Base-by-base conservation (phyloP, 2,329 filamentous ascomycete species). In the Cordyceps javanica region DNA sequence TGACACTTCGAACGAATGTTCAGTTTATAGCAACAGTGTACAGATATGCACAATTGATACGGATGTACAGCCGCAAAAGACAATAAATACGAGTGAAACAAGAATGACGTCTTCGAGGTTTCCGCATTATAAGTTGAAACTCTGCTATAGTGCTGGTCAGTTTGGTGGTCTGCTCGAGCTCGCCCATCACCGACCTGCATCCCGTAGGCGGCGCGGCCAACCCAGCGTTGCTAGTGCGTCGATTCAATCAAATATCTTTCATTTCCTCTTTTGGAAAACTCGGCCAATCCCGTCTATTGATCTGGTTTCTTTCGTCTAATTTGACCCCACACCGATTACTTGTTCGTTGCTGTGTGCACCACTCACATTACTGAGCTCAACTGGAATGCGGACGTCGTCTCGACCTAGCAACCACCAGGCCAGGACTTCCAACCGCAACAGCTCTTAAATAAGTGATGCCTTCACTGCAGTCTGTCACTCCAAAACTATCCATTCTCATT, bases 301-400 rank as follows among this genome's bases (percentile, higher is more conserved):
- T 44, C 21, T 1, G 36, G 44, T 8, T 10, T 21, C 2, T 23
- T 13, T 44, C 13, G 11, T 19, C 39, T 34, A 10, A 5, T 32
- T 2, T 54, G n/a, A 32, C 51, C 19, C 51, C 51, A 26, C 52
- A 25, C 13, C 16, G 10, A 7, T 5, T 13, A 21, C 16, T 56
- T 8, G 13, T 41, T 36, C 34, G 44, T 56, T 48, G 44, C 53
- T 38, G 42, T 36, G 53, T n/a, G 36, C 42, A 32, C 39, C 39
- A 54, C 25, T 21, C 25, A 8, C 53, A 30, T 16, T 39, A 23
- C 38, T 30, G 21, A 19, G 28, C 10, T 38, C 39, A 42, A 59
- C 60, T 67, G 69, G 69, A 70, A 72, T 70, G 69, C 59, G 66
- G 69, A 68, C 66, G 68, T 70, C 66, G 65, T 45, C 60, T 59